phyloP scores from a whole-genome alignment of 495 filamentous ascomycete genomes.

The Aspergillus asperescens region DNA sequence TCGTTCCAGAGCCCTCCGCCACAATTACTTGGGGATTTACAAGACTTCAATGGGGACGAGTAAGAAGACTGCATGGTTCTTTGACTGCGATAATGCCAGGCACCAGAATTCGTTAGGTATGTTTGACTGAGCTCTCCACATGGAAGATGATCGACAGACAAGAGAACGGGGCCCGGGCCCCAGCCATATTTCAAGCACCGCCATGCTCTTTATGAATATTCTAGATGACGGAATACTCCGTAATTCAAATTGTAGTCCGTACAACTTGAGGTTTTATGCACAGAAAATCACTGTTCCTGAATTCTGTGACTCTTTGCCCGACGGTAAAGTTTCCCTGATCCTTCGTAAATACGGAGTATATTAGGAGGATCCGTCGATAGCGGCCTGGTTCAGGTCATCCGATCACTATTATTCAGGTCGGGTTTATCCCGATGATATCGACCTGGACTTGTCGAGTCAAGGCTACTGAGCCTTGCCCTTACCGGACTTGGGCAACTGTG shows the following conservation, averaged over 20 bases:
- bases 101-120: not conserved
- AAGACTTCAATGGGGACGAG: no score
- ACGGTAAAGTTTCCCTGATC: not conserved
- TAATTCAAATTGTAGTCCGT: no score
- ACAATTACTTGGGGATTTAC: no score
- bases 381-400: not conserved
- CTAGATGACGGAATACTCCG: no score
- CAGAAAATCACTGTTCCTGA: no score
- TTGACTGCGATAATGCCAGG: constrained; percentile 8
- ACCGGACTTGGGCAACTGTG: constrained; percentile 16
- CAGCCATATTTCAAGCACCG: not conserved
- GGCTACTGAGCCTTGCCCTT: constrained; percentile 1
- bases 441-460: no score
- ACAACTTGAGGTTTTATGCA: no score
- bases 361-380: not conserved
- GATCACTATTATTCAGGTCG: not conserved
- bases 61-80: no score
- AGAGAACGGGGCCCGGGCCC: no score
- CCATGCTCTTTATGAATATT: constrained; percentile 1
- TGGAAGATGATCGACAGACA: not conserved
- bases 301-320: no score
- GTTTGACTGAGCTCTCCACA: not conserved
- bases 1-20: no score
- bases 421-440: not conserved
- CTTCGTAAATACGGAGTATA: not conserved